Conservation (phyloP, 176 grass and related monocot genomes). For the Paspalum vaginatum region DNA sequence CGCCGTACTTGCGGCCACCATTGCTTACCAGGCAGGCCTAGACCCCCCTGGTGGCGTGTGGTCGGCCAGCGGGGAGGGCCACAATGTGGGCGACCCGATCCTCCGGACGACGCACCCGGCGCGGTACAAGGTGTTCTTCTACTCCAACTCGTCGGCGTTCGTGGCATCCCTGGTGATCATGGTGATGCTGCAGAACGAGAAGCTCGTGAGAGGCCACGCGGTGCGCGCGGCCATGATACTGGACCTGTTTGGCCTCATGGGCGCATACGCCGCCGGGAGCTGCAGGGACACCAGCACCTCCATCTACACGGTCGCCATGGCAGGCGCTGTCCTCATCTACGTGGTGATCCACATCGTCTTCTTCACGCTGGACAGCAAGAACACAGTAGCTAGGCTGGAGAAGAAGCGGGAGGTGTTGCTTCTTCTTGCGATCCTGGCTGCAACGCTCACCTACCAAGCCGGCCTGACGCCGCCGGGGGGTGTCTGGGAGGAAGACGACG, state of each 20-base stretch:
- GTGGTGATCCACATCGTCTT: constrained; percentile 37
- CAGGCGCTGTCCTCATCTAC: constrained; percentile 26
- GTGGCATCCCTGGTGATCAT: too few relatives aligned
- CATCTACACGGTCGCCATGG: constrained; percentile 33
- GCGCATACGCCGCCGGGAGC: constrained; percentile 40
- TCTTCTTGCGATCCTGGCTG: constrained; percentile 41
- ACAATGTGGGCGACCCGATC: too few relatives aligned
- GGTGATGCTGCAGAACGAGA: too few relatives aligned
- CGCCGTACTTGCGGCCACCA: too few relatives aligned
- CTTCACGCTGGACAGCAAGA: constrained; percentile 25
- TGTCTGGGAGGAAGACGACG: constrained; percentile 36
- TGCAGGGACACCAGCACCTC: constrained; percentile 3
- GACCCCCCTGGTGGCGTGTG: too few relatives aligned
- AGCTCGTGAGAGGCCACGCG: too few relatives aligned
- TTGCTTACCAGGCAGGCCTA: too few relatives aligned
- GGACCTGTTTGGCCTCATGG: constrained; percentile 37
- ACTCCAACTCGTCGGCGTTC: too few relatives aligned
- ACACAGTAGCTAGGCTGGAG: background rate
- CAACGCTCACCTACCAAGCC: constrained; percentile 46
- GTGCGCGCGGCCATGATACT: too few relatives aligned
- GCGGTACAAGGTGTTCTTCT: too few relatives aligned
- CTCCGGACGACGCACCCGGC: too few relatives aligned
- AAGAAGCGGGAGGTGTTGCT: constrained; percentile 25
- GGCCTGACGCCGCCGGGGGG: constrained; percentile 46
- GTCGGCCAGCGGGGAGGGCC: too few relatives aligned